Percentiles rank a stretch among this genome's conserved stretches.
These are phyloP conservation scores for Lasiodiplodia hormozganensis DNA, from an alignment of 2,329 filamentous ascomycete genomes.

Conservation along the genomic window DNA sequence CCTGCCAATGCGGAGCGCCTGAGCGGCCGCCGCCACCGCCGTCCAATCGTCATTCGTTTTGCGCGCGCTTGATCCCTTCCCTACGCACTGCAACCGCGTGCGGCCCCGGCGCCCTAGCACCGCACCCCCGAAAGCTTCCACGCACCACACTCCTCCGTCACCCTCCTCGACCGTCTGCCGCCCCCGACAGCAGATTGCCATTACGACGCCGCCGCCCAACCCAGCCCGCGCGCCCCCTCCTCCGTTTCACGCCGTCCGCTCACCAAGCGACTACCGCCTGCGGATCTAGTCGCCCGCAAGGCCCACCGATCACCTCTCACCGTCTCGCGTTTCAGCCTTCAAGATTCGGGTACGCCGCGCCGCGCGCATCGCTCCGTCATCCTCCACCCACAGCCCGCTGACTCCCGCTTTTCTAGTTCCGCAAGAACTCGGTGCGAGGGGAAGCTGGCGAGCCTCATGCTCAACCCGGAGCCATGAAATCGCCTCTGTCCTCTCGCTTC, in stretches of 20 bases:
- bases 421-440: slow-evolving; percentile 29
- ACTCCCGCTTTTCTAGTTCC: slow-evolving; percentile 24
- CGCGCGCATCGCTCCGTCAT: slow-evolving; percentile 11
- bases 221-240: slow-evolving; percentile 24
- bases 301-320: slow-evolving; percentile 32
- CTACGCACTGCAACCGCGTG: slow-evolving; percentile 25
- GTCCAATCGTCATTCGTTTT: slow-evolving; percentile 27
- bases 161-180: slow-evolving; percentile 27
- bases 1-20: slow-evolving; percentile 27
- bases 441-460: slow-evolving; percentile 33
- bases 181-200: slow-evolving; percentile 28
- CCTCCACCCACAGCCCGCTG: slow-evolving; percentile 5
- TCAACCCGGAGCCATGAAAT: slow-evolving; percentile 30
- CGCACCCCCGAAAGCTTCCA: slow-evolving; percentile 27
- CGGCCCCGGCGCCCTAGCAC: slow-evolving; percentile 27
- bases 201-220: slow-evolving; percentile 28
- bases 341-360: slow-evolving; percentile 28
- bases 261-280: slow-evolving; percentile 30
- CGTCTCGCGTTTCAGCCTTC: slow-evolving; percentile 31
- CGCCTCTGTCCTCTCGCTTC: slow-evolving; percentile 36
- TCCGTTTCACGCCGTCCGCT: slow-evolving; percentile 26
- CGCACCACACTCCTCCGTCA: slow-evolving; percentile 24
- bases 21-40: slow-evolving; percentile 9
- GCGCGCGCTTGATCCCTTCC: slow-evolving; percentile 25
- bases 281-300: slow-evolving; percentile 31